Evolutionary conservation across 345 rosid species (phyloP).

Genomic region (Lagerstroemia speciosa): DNA sequence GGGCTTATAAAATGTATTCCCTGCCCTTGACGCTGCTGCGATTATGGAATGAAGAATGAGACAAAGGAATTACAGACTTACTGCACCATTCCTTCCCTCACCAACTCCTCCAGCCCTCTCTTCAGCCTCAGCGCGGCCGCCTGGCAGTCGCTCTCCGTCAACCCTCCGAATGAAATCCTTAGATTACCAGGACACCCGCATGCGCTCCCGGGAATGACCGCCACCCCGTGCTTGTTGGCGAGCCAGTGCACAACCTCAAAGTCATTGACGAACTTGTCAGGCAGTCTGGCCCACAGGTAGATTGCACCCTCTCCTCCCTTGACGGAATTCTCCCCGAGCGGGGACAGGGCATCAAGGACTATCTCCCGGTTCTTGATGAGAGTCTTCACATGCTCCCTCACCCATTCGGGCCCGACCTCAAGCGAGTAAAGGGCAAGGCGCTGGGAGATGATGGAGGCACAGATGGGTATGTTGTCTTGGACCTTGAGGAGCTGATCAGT

Average conservation of each 20-base stretch:
- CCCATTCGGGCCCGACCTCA: slow-evolving; percentile 77
- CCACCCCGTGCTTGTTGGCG: slow-evolving; percentile 67
- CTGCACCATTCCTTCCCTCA: slow-evolving; percentile 42
- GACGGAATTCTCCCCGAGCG: slow-evolving; percentile 61
- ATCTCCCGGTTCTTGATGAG: slow-evolving; percentile 76
- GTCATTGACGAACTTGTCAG: slow-evolving; percentile 37
- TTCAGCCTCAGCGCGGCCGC: slow-evolving; percentile 64
- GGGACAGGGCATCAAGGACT: slow-evolving; percentile 63
- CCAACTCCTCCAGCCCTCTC: slow-evolving; percentile 64
- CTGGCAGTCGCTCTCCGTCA: slow-evolving; percentile 51
- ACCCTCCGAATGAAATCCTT: slow-evolving; percentile 76
- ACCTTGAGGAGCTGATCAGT: slow-evolving; percentile 65
- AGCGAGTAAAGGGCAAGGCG: slow-evolving; percentile 69
- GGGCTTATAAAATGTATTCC: not conserved
- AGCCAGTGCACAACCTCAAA: slow-evolving; percentile 78
- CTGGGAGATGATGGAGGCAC: slow-evolving; percentile 79
- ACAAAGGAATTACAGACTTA: not conserved
- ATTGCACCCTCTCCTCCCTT: slow-evolving; percentile 96
- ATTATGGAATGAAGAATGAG: not conserved
- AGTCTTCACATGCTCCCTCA: slow-evolving; percentile 50
- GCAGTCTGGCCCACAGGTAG: slow-evolving; percentile 89
- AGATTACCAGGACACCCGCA: slow-evolving; percentile 64
- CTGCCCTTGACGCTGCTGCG: not conserved
- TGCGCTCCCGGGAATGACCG: slow-evolving; percentile 75
- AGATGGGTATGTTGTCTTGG: slow-evolving; percentile 93